Evolutionary conservation across 78 protist species (phyloP), one percentile per base, ranked within the genome.

Genomic region (Goniomonas avonlea): DNA sequence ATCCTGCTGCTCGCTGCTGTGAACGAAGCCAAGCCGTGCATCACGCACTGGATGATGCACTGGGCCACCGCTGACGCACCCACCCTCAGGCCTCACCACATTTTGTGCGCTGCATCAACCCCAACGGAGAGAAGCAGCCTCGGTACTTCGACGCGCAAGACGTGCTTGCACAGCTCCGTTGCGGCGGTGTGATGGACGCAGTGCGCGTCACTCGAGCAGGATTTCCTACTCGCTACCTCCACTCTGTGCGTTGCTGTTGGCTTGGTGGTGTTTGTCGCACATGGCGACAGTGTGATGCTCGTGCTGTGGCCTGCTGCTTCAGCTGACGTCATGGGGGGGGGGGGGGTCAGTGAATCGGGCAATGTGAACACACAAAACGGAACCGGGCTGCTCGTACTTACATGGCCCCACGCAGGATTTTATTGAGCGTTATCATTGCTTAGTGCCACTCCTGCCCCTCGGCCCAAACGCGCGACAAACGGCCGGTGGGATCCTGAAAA

Each of bases 101-200:
- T 58, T 93, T 90, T 41, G 89, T 93, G 43, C 87, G 97, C 45
- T 93, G 97, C 84, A 77, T 93, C 75, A 91, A 92, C 41, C 97
- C 97, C 15, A 91, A 93, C 80, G 31, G 87, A 2, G 47, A 65
- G 56, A 89, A 88, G 48, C 38, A 50, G 82, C 82, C 96, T n/a
- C 82, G 68, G 34, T 38, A 48, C 32, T 43, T 92, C n/a, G 86
- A 88, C 34, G 79, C 65, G 9, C 79, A 63, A 39, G 32, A 79
- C 39, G 68, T 83, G 32, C 83, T 84, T 68, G 85, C 58, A 25
- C 98, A 94, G 83, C 83, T 94, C 31, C 69, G 86, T 61, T 95
- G 91, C 90, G 88, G 92, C 80, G 96, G 96, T 75, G 94, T 96
- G 41, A 91, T 96, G 78, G 98, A 94, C 43, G 89, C 93, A 17